These are phyloP conservation scores for Potentilla sterilis DNA, from an alignment of 306 rosid genomes.

Conservation along the genomic window DNA sequence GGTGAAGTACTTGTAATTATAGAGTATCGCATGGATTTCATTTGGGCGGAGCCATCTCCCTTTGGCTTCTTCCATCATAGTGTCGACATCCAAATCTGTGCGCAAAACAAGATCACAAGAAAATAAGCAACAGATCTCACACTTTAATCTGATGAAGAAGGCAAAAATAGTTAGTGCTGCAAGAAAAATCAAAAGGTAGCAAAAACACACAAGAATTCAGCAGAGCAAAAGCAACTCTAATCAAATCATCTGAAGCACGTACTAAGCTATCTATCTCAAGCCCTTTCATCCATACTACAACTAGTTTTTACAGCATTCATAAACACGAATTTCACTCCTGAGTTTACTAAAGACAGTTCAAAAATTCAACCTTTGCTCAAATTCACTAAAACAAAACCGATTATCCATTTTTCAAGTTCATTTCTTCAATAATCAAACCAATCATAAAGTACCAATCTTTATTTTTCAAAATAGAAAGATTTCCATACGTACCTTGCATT, in stretches of 20 bases:
- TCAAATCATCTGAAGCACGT: not conserved
- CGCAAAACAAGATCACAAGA: constrained; percentile 24
- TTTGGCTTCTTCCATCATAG: constrained; percentile 71
- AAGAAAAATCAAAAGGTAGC: not conserved
- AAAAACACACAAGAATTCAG: not conserved
- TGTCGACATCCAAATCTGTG: constrained; percentile 68
- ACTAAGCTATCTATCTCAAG: not conserved
- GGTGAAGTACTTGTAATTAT: constrained; percentile 69
- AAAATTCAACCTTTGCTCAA: constrained; percentile 7
- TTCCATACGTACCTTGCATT: constrained; percentile 54
- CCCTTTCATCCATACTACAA: not conserved
- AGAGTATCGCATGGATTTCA: constrained; percentile 88
- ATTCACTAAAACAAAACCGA: not conserved
- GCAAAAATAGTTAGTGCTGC: not conserved
- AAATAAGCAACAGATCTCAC: constrained; percentile 17
- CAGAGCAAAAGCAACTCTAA: not conserved
- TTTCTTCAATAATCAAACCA: not conserved
- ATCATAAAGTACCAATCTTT: not conserved
- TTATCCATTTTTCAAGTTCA: not conserved
- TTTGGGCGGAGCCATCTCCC: constrained; percentile 97
- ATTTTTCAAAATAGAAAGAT: not conserved
- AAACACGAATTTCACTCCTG: not conserved
- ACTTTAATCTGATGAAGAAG: not conserved
- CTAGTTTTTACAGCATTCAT: not conserved
- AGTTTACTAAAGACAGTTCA: not conserved